These are phyloP conservation scores for Perkinsus olseni DNA, from an alignment of 169 alveolate genomes.

Conservation along the genomic window DNA sequence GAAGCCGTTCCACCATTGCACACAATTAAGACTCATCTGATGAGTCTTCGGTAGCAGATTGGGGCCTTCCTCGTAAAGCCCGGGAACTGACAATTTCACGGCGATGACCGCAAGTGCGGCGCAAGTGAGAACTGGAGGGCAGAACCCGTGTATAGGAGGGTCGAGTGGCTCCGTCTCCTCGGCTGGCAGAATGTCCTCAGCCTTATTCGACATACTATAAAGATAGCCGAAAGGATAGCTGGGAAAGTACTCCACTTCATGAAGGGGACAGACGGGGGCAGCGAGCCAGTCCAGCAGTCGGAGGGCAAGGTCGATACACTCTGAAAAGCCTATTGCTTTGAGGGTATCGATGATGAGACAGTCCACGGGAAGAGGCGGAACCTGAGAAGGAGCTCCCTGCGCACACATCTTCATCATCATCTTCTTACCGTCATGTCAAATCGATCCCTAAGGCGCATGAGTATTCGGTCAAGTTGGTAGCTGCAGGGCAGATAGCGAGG, in stretches of 20 bases:
- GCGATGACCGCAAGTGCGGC: neutral
- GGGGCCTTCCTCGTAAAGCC: neutral
- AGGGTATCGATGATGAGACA: neutral
- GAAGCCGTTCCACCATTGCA: neutral
- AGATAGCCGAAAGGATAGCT: neutral
- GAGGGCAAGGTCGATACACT: neutral
- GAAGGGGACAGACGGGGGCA: neutral
- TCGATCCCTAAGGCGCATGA: neutral
- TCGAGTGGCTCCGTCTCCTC: neutral
- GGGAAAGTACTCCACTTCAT: neutral
- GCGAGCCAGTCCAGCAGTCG: neutral
- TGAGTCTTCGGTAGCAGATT: neutral
- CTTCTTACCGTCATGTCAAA: neutral
- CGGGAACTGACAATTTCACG: neutral
- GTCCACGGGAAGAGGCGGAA: neutral
- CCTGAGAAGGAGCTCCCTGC: neutral
- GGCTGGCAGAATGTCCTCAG: neutral
- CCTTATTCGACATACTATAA: neutral
- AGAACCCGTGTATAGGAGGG: neutral
- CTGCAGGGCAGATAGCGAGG: neutral
- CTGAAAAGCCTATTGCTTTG: neutral
- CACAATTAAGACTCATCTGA: neutral
- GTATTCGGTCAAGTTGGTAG: neutral
- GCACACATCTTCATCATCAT: neutral
- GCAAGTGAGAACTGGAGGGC: neutral